Conservation (phyloP, 2,329 filamentous ascomycete species). For the Didymella keratinophila region DNA sequence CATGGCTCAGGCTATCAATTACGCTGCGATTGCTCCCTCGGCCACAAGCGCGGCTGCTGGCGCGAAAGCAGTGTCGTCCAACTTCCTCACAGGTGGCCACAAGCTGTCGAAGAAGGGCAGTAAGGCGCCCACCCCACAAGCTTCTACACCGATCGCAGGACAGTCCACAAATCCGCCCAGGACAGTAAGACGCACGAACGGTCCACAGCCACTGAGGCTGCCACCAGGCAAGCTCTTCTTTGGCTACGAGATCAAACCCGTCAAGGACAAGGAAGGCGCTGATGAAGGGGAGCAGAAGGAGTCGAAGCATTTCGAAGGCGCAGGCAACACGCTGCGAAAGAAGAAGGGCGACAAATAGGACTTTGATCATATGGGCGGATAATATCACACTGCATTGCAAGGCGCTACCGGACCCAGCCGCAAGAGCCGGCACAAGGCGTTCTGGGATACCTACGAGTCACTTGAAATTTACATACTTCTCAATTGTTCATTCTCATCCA, state of each 20-base stretch:
- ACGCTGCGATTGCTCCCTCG: constrained; percentile 84
- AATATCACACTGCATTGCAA: constrained; percentile 19
- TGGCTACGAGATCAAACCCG: constrained; percentile 89
- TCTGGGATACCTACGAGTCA: constrained; percentile 14
- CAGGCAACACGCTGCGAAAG: constrained; percentile 84
- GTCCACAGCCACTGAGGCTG: constrained; percentile 84
- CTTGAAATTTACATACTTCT: constrained; percentile 7
- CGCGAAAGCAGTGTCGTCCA: constrained; percentile 71
- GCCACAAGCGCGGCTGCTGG: constrained; percentile 70
- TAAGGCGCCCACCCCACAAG: constrained; percentile 72
- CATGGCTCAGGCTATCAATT: constrained; percentile 99
- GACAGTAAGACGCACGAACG: constrained; percentile 67
- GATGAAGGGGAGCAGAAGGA: constrained; percentile 66
- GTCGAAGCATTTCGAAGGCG: constrained; percentile 76
- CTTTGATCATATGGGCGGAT: neutral
- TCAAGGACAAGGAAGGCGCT: constrained; percentile 75
- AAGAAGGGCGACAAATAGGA: constrained; percentile 64
- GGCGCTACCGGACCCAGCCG: constrained; percentile 32
- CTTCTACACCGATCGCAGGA: constrained; percentile 69
- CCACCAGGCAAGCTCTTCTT: constrained; percentile 94
- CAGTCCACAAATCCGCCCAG: constrained; percentile 54
- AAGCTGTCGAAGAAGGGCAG: constrained; percentile 84
- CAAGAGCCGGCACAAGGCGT: constrained; percentile 16
- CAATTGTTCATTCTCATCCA: neutral
- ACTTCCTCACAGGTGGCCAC: constrained; percentile 83